These are phyloP conservation scores for Populus euphratica DNA, from an alignment of 345 rosid genomes.

Conservation along the genomic window DNA sequence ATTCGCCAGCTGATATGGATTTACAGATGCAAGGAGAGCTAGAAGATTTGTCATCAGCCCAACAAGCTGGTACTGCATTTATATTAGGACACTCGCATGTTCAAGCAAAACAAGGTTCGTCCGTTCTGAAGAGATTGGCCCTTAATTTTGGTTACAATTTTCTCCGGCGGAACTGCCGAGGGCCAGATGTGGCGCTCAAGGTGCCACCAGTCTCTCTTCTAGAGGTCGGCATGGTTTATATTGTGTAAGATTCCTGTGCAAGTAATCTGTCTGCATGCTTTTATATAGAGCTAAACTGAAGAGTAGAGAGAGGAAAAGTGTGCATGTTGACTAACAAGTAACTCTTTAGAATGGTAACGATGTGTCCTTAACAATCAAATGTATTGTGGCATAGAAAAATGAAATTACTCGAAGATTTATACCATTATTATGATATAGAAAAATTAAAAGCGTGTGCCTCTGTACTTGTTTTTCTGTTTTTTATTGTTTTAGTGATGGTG, in stretches of 20 bases:
- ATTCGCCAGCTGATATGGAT: slow-evolving; percentile 24
- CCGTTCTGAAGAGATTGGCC: slow-evolving; percentile 70
- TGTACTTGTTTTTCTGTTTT: neutral
- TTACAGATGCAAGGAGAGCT: slow-evolving; percentile 56
- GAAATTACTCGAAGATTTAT: neutral
- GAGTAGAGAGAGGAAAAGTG: neutral
- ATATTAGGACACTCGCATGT: slow-evolving; percentile 92
- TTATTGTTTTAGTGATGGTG: too few relatives aligned
- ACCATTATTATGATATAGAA: too few relatives aligned
- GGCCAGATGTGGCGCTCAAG: slow-evolving; percentile 83
- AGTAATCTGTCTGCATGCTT: neutral
- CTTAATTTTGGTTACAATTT: slow-evolving; percentile 78
- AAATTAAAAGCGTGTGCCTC: neutral
- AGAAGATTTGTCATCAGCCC: slow-evolving; percentile 61
- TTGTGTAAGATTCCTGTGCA: slow-evolving; percentile 31
- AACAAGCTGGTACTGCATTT: slow-evolving; percentile 82
- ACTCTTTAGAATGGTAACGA: neutral
- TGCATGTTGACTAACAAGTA: neutral
- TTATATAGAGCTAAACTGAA: neutral
- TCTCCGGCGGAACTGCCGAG: slow-evolving; percentile 86
- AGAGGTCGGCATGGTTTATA: slow-evolving; percentile 98
- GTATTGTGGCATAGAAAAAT: neutral
- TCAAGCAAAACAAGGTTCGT: slow-evolving; percentile 89
- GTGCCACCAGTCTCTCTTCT: slow-evolving; percentile 84
- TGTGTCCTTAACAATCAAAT: neutral